Evolutionary conservation across 176 grass and related monocot genomes (phyloP).

Genomic region (Bothriochloa decipiens): DNA sequence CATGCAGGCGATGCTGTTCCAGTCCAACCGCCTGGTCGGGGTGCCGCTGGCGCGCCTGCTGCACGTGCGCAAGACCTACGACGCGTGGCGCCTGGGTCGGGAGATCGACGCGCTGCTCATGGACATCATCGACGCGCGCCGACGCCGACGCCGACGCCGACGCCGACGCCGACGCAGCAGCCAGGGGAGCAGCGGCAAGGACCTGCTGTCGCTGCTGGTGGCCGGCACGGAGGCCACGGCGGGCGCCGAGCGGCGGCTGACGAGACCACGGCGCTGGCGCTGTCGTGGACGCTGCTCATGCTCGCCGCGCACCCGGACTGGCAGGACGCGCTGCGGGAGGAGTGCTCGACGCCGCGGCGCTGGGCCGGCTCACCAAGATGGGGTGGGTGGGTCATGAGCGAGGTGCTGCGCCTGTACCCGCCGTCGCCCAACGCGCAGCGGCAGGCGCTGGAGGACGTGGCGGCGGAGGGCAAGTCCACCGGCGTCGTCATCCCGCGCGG

Average conservation of each 20-base stretch:
- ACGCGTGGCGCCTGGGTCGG: conserved; percentile 70
- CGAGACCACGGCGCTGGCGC: conserved; percentile 76
- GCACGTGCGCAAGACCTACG: conserved; percentile 50
- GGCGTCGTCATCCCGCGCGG: conserved; percentile 47
- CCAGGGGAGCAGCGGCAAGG: too few species aligned
- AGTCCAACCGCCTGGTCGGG: conserved; percentile 67
- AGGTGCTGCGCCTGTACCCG: conserved; percentile 83
- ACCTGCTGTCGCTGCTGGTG: conserved; percentile 73
- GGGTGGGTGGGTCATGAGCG: conserved; percentile 72
- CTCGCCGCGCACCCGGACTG: conserved; percentile 78
- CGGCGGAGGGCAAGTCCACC: neutral
- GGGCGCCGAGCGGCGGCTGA: conserved; percentile 16
- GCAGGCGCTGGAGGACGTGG: conserved; percentile 68
- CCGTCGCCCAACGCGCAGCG: conserved; percentile 80
- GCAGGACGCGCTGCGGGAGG: conserved; percentile 63
- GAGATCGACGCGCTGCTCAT: conserved; percentile 78
- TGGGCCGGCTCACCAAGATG: conserved; percentile 74
- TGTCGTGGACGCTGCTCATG: conserved; percentile 85
- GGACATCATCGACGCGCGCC: conserved; percentile 53
- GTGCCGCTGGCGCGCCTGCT: conserved; percentile 70
- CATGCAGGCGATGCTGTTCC: conserved; percentile 82
- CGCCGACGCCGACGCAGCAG: too few species aligned
- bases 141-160: neutral
- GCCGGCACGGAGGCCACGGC: conserved; percentile 38
- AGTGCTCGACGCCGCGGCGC: conserved; percentile 51